Evolutionary conservation across 805 yeast genomes (phyloP), one percentile per base, ranked within the genome.

Genomic region (Middelhovenomyces tepae): DNA sequence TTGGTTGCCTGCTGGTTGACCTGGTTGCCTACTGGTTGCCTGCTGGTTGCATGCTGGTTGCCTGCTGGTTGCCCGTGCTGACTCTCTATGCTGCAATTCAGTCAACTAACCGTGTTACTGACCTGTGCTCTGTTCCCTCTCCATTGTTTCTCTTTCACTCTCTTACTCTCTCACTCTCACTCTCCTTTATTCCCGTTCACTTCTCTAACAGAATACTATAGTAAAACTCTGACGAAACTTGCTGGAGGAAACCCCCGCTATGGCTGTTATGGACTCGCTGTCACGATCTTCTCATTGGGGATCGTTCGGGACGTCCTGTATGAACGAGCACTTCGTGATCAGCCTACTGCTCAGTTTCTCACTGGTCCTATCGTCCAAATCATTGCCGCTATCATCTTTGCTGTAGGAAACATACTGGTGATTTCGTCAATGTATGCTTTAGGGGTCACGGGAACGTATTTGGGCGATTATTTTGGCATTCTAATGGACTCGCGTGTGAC

Each of bases 381-480:
- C n/a, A 47, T 70, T 4, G 94, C 91, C 2, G 60, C 66, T 16
- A 56, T 56, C 1, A 47, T 64, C 2, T 80, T 86, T 45, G 73
- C 57, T 1, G 54, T 66, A 32, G 98, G 98, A 15, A 86, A 87
- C 45, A 58, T 83, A 7, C 71, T 91, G 34, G 97, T 87, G 2
- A 43, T 81, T 20, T 60, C 77, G 19, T 84, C 95, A 15, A 89
- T 91, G 97, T 89, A 75, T 63, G 79, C 80, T 9, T 67, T 91
- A 44, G 98, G 98, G 16, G 74, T 91, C 40, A 89, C 95, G 9
- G 98, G 98, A 16, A 91, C 98, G 7, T 91, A 91, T 52, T 62
- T 91, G 40, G 98, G 98, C 27, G 98, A 91, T 58, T 93, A 91
- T 62, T 91, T 91, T 59, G 97, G 97, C 1, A 87, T 91, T 49